A percentile compares a stretch with the other conserved stretches of the same genome.
Conservation (phyloP, 2,329 filamentous ascomycete species). For the Hymenoscyphus linearis region DNA sequence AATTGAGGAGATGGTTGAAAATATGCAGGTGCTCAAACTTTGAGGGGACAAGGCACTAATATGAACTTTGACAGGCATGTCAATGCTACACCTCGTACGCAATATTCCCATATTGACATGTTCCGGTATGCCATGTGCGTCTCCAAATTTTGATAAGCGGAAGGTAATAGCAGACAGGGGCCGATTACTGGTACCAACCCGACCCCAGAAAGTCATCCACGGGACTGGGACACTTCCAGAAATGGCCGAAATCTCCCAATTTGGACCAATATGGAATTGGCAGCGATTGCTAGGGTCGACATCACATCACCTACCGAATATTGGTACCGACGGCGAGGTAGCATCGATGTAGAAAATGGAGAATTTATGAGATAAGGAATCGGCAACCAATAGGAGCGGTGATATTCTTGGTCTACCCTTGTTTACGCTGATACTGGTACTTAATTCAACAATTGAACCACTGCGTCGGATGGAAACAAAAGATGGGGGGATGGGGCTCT, state of each 20-base stretch:
- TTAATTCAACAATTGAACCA: not conserved
- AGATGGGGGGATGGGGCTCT: not conserved
- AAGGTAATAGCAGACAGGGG: not conserved
- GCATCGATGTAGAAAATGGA: not conserved
- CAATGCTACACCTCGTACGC: not conserved
- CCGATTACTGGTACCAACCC: too few relatives aligned
- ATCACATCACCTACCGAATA: not conserved
- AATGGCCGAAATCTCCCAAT: not conserved
- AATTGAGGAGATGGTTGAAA: not conserved
- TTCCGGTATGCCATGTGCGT: not conserved
- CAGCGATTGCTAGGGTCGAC: not conserved
- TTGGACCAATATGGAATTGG: not conserved
- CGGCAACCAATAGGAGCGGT: not conserved
- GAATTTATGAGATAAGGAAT: not conserved
- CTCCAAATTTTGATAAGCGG: not conserved
- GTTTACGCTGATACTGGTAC: not conserved
- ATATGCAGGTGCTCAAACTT: not conserved
- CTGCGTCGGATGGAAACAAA: not conserved
- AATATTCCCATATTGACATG: not conserved
- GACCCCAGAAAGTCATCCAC: not conserved
- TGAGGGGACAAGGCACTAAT: not conserved
- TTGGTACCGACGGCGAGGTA: not conserved
- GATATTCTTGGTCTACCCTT: not conserved
- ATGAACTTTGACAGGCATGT: not conserved
- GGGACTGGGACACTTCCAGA: not conserved